Evolutionary conservation across 345 rosid species (phyloP).

Genomic region (Bruguiera gymnorhiza): DNA sequence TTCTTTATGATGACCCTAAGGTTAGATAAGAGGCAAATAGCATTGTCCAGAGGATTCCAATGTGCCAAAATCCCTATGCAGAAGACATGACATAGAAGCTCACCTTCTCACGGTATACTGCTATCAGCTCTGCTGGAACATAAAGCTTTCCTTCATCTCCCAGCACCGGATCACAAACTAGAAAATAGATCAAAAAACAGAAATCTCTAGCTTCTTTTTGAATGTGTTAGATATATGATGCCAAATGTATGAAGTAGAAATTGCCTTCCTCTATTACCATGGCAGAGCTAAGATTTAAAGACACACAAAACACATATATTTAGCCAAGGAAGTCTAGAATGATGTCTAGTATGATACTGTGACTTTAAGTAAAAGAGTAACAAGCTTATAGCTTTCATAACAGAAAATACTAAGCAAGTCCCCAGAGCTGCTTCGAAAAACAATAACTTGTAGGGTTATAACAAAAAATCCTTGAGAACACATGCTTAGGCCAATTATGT

Average conservation of each 20-base stretch:
- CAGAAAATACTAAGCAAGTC: no score
- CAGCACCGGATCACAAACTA: constrained; percentile 99
- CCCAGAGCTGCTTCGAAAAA: no score
- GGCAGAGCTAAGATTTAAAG: not conserved
- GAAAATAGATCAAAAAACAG: constrained; percentile 24
- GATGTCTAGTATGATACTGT: no score
- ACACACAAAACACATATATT: not conserved
- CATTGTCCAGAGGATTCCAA: not conserved
- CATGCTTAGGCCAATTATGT: no score
- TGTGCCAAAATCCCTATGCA: not conserved
- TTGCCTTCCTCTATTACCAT: not conserved
- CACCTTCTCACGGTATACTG: constrained; percentile 90
- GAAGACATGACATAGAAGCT: constrained; percentile 14
- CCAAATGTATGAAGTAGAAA: not conserved
- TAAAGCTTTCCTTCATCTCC: constrained; percentile 99
- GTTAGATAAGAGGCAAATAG: not conserved
- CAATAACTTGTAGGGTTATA: no score
- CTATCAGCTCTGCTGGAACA: constrained; percentile 77
- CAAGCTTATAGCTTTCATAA: not conserved
- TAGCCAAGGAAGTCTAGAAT: not conserved
- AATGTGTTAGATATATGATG: not conserved
- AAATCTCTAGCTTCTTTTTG: not conserved
- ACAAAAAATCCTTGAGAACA: no score
- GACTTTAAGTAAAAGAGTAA: no score
- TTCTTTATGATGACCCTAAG: not conserved